phyloP scores from a whole-genome alignment of 2,329 filamentous ascomycete genomes.

The Chrysosporium queenslandicum region DNA sequence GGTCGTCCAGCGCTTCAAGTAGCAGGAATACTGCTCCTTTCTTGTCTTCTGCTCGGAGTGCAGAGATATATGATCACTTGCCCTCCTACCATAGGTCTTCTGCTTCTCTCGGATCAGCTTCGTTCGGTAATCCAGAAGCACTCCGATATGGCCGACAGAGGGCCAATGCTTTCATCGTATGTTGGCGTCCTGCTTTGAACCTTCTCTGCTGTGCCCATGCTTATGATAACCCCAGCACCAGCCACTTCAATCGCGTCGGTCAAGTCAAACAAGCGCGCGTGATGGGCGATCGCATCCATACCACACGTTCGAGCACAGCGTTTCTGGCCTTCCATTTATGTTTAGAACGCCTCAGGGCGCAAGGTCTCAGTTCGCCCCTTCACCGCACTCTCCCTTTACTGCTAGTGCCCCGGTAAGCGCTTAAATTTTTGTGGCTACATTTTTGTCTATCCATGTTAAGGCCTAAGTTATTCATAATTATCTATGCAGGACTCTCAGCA shows the following conservation, averaged over 20 bases:
- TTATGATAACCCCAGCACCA: constrained; percentile 13
- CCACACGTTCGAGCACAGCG: constrained; percentile 15
- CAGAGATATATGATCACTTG: constrained; percentile 2
- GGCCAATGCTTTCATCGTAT: constrained; percentile 16
- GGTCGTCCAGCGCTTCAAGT: not conserved
- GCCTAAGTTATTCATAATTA: too few species aligned
- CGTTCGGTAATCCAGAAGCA: constrained; percentile 10
- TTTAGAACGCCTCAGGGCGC: constrained; percentile 14
- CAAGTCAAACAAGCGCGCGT: constrained; percentile 2
- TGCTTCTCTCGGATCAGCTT: constrained; percentile 9
- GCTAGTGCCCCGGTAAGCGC: constrained; percentile 4
- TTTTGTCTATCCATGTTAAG: not conserved
- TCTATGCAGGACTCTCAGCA: constrained; percentile 4
- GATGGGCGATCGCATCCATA: constrained; percentile 15
- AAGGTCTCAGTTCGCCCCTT: constrained; percentile 12
- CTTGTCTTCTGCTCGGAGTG: not conserved
- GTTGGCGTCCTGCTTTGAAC: constrained; percentile 1
- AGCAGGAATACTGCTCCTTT: not conserved
- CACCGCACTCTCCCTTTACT: constrained; percentile 17
- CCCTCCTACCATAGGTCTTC: constrained; percentile 19
- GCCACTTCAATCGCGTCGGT: constrained; percentile 7
- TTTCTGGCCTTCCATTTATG: constrained; percentile 10
- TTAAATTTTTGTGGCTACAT: not conserved
- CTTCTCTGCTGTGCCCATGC: not conserved
- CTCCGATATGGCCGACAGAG: constrained; percentile 17